A percentile compares a stretch with the other conserved stretches of the same genome.
These are phyloP conservation scores for Marchantia paleacea DNA, from an alignment of 225 moss, liverwort and hornwort species.

Conservation along the genomic window DNA sequence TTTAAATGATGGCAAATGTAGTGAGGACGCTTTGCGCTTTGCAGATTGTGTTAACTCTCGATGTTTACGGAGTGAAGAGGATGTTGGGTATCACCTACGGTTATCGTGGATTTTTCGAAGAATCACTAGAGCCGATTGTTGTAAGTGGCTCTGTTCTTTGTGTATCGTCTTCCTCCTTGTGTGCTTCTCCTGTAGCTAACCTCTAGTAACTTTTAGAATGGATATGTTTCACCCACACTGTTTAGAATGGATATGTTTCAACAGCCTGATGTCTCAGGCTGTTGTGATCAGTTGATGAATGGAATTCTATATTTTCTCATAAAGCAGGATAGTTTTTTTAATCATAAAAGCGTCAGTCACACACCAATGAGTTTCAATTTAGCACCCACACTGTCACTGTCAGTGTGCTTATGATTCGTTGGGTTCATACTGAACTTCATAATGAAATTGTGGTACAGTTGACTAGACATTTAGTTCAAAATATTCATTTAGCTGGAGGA, in stretches of 20 bases:
- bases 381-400: too few relatives aligned
- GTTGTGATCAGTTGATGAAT: too few relatives aligned
- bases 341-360: too few relatives aligned
- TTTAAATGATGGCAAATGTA: too few relatives aligned
- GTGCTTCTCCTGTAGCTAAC: not conserved
- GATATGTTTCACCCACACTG: not conserved
- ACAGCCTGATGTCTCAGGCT: too few relatives aligned
- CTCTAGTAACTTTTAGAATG: not conserved
- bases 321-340: too few relatives aligned
- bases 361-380: too few relatives aligned
- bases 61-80: conserved; percentile 80
- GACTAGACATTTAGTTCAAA: conserved; percentile 74
- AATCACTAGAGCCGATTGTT: conserved; percentile 58
- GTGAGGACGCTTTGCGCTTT: not conserved
- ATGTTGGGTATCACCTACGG: conserved; percentile 85
- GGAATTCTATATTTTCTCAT: too few relatives aligned
- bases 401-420: not conserved
- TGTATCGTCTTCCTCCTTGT: too few relatives aligned
- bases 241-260: not conserved
- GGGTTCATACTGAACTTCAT: not conserved
- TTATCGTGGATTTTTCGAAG: conserved; percentile 87
- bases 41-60: conserved; percentile 94
- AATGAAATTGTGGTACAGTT: conserved; percentile 46
- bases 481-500: conserved; percentile 84
- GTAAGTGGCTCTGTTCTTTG: conserved; percentile 42